These are phyloP conservation scores for Jaapia argillacea DNA, from an alignment of 768 basidiomycete species.

Conservation along the genomic window DNA sequence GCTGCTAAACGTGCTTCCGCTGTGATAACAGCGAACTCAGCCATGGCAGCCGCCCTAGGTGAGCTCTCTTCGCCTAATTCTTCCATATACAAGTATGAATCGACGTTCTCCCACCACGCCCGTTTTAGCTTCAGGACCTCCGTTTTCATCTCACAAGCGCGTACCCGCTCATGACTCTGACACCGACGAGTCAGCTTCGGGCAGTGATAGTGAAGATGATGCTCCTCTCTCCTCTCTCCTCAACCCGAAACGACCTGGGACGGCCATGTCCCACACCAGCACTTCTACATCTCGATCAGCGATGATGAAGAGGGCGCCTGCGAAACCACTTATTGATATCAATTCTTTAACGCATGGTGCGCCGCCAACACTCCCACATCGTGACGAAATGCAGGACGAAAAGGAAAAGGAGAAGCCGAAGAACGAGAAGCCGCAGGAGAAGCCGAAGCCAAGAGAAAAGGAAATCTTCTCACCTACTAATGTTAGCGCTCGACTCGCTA, in stretches of 20 bases:
- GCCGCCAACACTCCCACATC: too few species aligned
- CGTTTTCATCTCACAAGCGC: not conserved
- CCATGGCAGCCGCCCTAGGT: conserved; percentile 1
- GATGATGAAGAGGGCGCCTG: not conserved
- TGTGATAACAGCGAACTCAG: too few species aligned
- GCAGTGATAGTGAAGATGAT: conserved; percentile 38
- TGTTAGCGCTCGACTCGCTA: conserved; percentile 2
- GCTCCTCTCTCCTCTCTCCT: conserved; percentile 57
- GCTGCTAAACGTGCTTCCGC: conserved; percentile 41
- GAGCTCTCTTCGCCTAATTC: conserved; percentile 1
- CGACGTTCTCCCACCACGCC: not conserved
- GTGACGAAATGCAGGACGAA: too few species aligned
- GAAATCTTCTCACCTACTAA: conserved; percentile 4
- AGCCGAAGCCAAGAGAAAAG: conserved; percentile 4
- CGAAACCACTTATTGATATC: not conserved
- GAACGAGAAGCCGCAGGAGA: not conserved
- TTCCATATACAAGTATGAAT: conserved; percentile 3
- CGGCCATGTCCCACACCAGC: conserved; percentile 31
- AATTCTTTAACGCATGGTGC: not conserved
- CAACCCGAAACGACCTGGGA: conserved; percentile 57
- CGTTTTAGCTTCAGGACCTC: not conserved
- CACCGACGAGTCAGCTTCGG: not conserved
- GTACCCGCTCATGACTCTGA: not conserved
- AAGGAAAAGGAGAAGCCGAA: not conserved
- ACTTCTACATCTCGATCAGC: not conserved